Conservation (phyloP, 1,284 basidiomycete genomes). For the Retiboletus flavoniger region DNA sequence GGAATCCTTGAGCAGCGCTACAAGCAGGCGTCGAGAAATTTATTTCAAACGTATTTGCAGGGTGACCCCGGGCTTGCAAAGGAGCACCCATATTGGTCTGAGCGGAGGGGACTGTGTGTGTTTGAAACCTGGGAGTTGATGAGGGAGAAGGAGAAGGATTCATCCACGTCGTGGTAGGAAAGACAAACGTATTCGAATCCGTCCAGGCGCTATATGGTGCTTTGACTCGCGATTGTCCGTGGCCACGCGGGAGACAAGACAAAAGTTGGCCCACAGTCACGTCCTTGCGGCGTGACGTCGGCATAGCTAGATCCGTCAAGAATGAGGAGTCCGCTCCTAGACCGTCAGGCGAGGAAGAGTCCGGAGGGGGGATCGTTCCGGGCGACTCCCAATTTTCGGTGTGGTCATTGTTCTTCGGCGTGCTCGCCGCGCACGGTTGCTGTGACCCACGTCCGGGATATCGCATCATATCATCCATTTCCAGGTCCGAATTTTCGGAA, state of each 20-base stretch:
- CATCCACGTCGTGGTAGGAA: background rate
- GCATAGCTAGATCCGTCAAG: background rate
- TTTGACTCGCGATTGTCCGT: constrained; percentile 3
- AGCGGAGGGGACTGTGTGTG: background rate
- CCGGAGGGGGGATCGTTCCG: constrained; percentile 16
- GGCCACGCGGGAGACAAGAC: background rate
- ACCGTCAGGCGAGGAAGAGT: constrained; percentile 24
- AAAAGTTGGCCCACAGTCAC: background rate
- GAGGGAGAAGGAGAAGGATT: background rate
- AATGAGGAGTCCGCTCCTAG: background rate
- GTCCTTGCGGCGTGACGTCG: background rate
- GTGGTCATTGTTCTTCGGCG: constrained; percentile 6
- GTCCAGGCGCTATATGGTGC: background rate
- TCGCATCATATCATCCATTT: background rate
- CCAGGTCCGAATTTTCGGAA: background rate
- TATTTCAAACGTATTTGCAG: background rate
- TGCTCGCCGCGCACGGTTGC: constrained; percentile 1
- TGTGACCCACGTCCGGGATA: background rate
- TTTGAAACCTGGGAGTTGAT: background rate
- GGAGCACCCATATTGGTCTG: background rate
- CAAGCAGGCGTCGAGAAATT: background rate
- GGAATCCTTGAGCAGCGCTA: background rate
- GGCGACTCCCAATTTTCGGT: constrained; percentile 11
- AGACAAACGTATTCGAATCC: background rate
- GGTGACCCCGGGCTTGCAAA: background rate